Evolutionary conservation across 805 yeast species (phyloP).

Genomic region (Schizosaccharomyces octosporus): DNA sequence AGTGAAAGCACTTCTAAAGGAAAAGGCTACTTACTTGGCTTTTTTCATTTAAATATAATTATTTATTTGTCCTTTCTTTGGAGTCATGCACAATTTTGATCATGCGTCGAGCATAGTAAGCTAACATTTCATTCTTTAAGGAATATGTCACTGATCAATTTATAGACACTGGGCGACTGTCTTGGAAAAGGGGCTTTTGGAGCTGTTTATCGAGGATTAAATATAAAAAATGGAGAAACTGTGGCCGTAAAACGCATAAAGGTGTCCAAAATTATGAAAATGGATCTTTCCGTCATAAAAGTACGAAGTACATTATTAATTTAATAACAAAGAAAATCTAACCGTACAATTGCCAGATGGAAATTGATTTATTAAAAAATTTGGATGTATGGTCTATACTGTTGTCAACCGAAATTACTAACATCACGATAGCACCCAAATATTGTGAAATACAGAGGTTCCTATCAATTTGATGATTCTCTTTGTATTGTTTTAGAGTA

Average conservation of each 20-base stretch:
- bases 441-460: conserved; percentile 45
- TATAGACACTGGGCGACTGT: conserved; percentile 23
- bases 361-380: conserved; percentile 37
- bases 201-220: conserved; percentile 52
- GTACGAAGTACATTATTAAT: conserved; percentile 5
- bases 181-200: conserved; percentile 88
- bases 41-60: too few species aligned
- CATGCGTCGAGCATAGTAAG: background rate
- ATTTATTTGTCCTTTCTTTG: too few species aligned
- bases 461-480: conserved; percentile 27
- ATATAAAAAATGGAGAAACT: conserved; percentile 35
- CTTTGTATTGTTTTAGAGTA: conserved; percentile 40
- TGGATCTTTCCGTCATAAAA: conserved; percentile 16
- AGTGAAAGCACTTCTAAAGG: too few species aligned
- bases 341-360: conserved; percentile 27
- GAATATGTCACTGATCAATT: background rate
- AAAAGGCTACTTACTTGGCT: too few species aligned
- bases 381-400: conserved; percentile 15
- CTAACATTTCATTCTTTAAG: background rate
- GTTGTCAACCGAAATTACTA: background rate
- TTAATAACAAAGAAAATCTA: background rate
- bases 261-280: conserved; percentile 18
- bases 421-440: conserved; percentile 23
- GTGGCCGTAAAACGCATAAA: conserved; percentile 63
- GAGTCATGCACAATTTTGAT: background rate